phyloP scores from a whole-genome alignment of 257 asterid species.

The Verbascum thapsus region DNA sequence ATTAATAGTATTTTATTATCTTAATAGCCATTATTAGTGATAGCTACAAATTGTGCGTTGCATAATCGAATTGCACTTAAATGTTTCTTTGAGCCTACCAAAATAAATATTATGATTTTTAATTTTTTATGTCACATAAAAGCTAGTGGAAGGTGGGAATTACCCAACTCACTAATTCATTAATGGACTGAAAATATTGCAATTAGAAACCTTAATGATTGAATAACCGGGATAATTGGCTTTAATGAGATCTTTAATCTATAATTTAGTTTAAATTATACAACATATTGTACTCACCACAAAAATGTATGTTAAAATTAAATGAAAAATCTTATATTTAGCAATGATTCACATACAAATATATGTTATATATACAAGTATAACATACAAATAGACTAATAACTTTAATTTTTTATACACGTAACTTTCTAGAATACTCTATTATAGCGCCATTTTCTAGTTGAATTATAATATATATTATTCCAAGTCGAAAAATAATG shows the following conservation, averaged over 20 bases:
- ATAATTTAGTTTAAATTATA: neutral
- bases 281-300: no score
- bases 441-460: no score
- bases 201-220: conserved; percentile 25
- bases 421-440: no score
- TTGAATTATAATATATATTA: no score
- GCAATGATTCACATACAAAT: no score
- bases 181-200: conserved; percentile 18
- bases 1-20: conserved; percentile 10
- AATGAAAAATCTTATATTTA: no score
- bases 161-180: conserved; percentile 57
- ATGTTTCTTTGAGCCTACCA: conserved; percentile 51
- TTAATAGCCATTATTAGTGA: conserved; percentile 12
- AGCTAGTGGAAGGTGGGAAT: conserved; percentile 47
- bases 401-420: no score
- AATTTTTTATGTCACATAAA: neutral
- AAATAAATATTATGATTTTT: conserved; percentile 14
- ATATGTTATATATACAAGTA: no score
- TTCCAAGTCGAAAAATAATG: no score
- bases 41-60: conserved; percentile 35
- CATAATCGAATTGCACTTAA: conserved; percentile 53
- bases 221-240: conserved; percentile 27
- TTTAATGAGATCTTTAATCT: conserved; percentile 30
- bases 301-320: no score
- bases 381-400: no score